Percentiles rank a stretch among this genome's conserved stretches.
Evolutionary conservation across 202 grass and related monocot genomes (phyloP).

Genomic region (Panicum virgatum): DNA sequence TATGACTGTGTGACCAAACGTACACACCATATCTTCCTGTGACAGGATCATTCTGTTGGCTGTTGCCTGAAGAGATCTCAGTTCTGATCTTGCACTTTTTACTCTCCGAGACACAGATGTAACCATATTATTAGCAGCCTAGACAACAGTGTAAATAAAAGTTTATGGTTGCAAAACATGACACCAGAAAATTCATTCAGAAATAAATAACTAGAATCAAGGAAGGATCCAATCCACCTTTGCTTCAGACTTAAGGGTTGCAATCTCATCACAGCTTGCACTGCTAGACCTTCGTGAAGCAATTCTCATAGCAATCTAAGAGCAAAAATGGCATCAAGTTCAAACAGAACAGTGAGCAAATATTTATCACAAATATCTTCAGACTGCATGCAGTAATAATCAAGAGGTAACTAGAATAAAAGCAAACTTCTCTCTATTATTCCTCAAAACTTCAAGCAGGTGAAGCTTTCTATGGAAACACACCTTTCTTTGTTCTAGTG

Average conservation of each 20-base stretch:
- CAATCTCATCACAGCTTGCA: constrained; percentile 52
- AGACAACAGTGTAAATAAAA: constrained; percentile 40
- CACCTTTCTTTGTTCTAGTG: constrained; percentile 74
- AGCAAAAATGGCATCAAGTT: constrained; percentile 39
- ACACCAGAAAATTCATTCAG: constrained; percentile 9
- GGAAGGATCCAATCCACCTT: constrained; percentile 53
- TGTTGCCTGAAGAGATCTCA: constrained; percentile 64
- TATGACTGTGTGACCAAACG: constrained; percentile 28
- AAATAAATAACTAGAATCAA: constrained; percentile 31
- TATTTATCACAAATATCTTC: constrained; percentile 2
- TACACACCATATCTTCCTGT: constrained; percentile 83
- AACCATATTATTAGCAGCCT: constrained; percentile 52
- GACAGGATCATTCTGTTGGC: constrained; percentile 80
- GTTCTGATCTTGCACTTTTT: constrained; percentile 62
- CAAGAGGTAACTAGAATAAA: constrained; percentile 24
- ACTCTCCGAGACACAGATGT: constrained; percentile 50
- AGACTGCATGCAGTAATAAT: background rate
- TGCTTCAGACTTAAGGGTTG: constrained; percentile 46
- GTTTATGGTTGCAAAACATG: constrained; percentile 29
- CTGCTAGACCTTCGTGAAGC: constrained; percentile 49
- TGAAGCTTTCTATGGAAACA: constrained; percentile 37
- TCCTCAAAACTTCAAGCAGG: constrained; percentile 34
- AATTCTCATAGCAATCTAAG: constrained; percentile 58
- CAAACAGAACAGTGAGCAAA: constrained; percentile 26
- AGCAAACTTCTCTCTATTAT: constrained; percentile 15